Base-by-base conservation (phyloP, 495 filamentous ascomycete species). In the Bryoglossum gracile region DNA sequence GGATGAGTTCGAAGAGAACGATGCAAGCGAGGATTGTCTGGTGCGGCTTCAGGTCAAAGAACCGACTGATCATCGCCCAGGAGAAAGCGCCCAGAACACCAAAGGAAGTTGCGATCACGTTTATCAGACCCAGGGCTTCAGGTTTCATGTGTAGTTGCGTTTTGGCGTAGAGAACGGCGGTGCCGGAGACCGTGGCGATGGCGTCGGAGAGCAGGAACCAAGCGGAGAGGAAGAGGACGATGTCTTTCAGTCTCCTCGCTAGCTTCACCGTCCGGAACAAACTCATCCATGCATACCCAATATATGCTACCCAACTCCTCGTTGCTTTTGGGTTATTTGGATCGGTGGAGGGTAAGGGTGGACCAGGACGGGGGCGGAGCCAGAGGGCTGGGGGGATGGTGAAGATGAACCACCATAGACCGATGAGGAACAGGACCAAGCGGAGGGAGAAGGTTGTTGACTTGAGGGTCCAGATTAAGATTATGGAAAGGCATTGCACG, bases 131-230 rank as follows among this genome's bases (percentile, higher is more conserved):
- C n/a, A 98, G 68, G 4, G 83, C 86, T 55, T 86, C 86, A 1
- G 89, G 80, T 42, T 83, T 75, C 92, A 98, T 97, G 55, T 84
- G 73, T 4, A 98, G 75, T 48, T 90, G 78, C 0, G 91, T 98
- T 67, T 98, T 98, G 3, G 89, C 92, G 62, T 94, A 98, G 9
- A 98, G 73, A 17, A 98, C 86, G 8, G 92, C 92, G 6, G 92
- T 96, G 8, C 92, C 94, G 43, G 87, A 92, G 11, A 94, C 87
- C 0, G 92, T 98, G 8, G 92, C 92, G 54, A 98, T 92, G 24
- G 84, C 87, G 50, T 98, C 92, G 38, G 84, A 90, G 2, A 98
- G 76, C 11, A 98, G 73, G 62, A 98, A 96, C 92, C 92, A 98
- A 14, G 89, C 88, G 4, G 75, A 76, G 17, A 97, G 77, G 59